Percentiles rank a stretch among this genome's conserved stretches.
Evolutionary conservation across 2,329 filamentous ascomycete genomes (phyloP).

Genomic region (Fusarium nodosum): DNA sequence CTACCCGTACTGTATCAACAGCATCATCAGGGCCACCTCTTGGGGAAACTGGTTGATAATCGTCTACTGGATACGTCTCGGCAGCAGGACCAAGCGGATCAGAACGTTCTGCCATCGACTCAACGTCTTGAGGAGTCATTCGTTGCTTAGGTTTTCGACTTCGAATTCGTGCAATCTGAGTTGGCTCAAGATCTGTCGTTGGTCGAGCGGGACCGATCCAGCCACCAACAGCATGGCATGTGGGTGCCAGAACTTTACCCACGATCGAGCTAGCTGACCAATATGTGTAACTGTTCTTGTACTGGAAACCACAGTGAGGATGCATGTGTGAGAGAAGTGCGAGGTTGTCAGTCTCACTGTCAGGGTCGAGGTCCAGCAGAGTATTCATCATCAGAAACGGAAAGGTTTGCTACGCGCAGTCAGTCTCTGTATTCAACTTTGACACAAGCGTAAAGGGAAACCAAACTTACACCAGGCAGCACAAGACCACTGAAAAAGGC

Average conservation of each 20-base stretch:
- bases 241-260: constrained; percentile 80
- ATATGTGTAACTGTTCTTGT: constrained; percentile 80
- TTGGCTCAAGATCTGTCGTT: constrained; percentile 74
- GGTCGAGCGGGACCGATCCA: constrained; percentile 81
- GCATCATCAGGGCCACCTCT: constrained; percentile 67
- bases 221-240: constrained; percentile 77
- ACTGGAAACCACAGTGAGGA: constrained; percentile 80
- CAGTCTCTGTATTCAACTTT: constrained; percentile 9
- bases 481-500: constrained; percentile 83
- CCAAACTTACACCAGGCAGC: constrained; percentile 72
- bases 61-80: constrained; percentile 72
- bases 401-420: constrained; percentile 65
- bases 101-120: constrained; percentile 75
- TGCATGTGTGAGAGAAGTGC: constrained; percentile 77
- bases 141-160: constrained; percentile 69
- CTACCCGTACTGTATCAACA: constrained; percentile 76
- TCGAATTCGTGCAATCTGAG: constrained; percentile 78
- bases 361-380: constrained; percentile 80
- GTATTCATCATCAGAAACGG: constrained; percentile 85
- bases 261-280: constrained; percentile 80
- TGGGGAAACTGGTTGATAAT: constrained; percentile 74
- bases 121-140: constrained; percentile 71
- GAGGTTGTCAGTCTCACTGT: constrained; percentile 73
- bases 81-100: constrained; percentile 76
- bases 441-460: neutral